phyloP scores from a whole-genome alignment of 1,139 yeast species.

The Nakaseomyces delphensis region DNA sequence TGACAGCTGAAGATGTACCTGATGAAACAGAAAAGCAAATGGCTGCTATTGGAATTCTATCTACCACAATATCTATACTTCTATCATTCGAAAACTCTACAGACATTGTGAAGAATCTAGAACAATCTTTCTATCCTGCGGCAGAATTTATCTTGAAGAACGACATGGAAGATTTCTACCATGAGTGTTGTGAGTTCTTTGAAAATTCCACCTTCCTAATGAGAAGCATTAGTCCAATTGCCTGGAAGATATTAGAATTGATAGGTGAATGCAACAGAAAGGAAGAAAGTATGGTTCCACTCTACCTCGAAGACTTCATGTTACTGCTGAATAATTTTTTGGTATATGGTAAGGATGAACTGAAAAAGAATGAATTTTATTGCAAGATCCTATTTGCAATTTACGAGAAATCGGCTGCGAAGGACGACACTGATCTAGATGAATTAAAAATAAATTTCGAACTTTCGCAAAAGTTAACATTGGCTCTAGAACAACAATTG shows the following conservation, averaged over 20 bases:
- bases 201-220: constrained; percentile 78
- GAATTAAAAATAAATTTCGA: constrained; percentile 30
- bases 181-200: constrained; percentile 74
- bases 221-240: constrained; percentile 58
- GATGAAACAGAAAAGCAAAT: constrained; percentile 65
- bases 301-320: constrained; percentile 67
- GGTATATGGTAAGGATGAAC: constrained; percentile 55
- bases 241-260: constrained; percentile 65
- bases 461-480: constrained; percentile 30
- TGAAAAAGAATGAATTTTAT: constrained; percentile 34
- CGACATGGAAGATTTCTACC: constrained; percentile 66
- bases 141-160: constrained; percentile 57
- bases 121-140: constrained; percentile 66
- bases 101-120: constrained; percentile 58
- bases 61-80: constrained; percentile 81
- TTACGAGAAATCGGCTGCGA: constrained; percentile 24
- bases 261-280: constrained; percentile 46
- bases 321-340: constrained; percentile 72
- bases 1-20: constrained; percentile 38
- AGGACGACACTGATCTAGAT: constrained; percentile 28
- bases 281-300: constrained; percentile 42
- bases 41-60: constrained; percentile 81
- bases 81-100: constrained; percentile 76
- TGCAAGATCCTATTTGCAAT: constrained; percentile 27
- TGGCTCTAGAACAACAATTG: constrained; percentile 29